phyloP scores from a whole-genome alignment of 192 early-diverging fungal genomes.

The Coemansia sp. region DNA sequence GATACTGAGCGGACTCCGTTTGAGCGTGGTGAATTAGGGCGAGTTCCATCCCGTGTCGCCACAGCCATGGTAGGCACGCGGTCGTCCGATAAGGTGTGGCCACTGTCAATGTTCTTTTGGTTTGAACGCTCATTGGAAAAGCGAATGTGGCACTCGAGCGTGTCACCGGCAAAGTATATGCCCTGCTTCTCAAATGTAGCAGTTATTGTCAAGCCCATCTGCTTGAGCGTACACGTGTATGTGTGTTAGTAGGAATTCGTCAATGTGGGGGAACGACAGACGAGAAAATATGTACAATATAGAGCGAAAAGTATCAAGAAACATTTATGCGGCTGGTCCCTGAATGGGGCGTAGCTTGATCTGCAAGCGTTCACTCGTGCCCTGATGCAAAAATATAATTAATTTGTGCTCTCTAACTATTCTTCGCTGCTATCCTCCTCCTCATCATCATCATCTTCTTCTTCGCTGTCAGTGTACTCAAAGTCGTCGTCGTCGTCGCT shows the following conservation, averaged over 20 bases:
- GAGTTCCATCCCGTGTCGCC: not conserved
- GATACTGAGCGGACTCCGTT: constrained; percentile 7
- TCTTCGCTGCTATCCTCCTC: constrained; percentile 43
- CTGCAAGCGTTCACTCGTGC: not conserved
- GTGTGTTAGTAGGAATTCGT: not conserved
- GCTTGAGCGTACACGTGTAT: not conserved
- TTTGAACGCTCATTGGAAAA: constrained; percentile 39
- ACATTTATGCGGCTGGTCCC: not conserved
- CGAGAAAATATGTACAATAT: not conserved
- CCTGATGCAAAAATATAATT: too few species aligned
- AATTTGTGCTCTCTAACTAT: constrained; percentile 27
- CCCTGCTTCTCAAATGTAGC: constrained; percentile 52
- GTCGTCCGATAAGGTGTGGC: not conserved
- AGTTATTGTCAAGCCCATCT: constrained; percentile 53
- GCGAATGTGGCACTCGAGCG: constrained; percentile 53
- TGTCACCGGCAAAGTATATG: constrained; percentile 53
- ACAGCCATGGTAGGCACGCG: not conserved
- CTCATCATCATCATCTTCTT: constrained; percentile 54
- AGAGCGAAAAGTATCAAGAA: not conserved
- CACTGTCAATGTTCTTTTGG: not conserved
- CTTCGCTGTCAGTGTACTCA: constrained; percentile 58
- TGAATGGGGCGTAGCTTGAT: not conserved
- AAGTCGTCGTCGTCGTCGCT: constrained; percentile 53
- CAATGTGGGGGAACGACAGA: not conserved
- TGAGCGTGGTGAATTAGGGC: not conserved